Evolutionary conservation across 129 eudicot species (phyloP), one percentile per base, ranked within the genome.

Genomic region (Calendula officinalis): DNA sequence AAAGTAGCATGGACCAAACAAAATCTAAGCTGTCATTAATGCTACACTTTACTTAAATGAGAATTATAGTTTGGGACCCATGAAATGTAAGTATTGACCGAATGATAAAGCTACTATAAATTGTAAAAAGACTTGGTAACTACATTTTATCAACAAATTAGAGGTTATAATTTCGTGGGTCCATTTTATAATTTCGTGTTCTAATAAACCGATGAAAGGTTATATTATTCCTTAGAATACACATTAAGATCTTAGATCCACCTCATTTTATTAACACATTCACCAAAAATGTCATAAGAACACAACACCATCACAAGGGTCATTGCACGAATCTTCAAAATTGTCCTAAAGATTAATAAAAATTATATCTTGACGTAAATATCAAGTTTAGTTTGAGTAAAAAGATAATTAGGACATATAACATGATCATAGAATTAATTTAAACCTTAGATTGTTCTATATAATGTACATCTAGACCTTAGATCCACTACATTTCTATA

Each of bases 221-320:
- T n/a, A n/a, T 22, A 22, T 1, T 22, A 2, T 22, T 22, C 30
- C 30, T 22, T 22, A 22, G 30, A 22, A 27, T 52, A 6, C 56
- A 50, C 56, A 50, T 17, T 33, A 50, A 50, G 56, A 50, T 50
- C 56, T 50, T 50, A 33, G 34, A 50, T 50, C 56, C 22, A 50
- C 56, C 56, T 14, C 56, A 16, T 16, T 14, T 6, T n/a, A n/a
- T 15, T 7, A 30, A 71, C 77, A 69, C 62, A 62, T 60, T 62
- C 77, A 6, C 64, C 35, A 2, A 70, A 72, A 47, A 62, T 72
- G 16, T 62, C 70, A 5, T 70, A 63, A 33, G 70, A 72, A 40
- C 64, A 52, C 2, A 70, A 70, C 70, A 72, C 51, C 17, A 64
- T 41, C 12, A 72, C 77, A 51, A 62, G 46, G 33, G 63, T 66